These are phyloP conservation scores for Lonicera japonica DNA, from an alignment of 129 eudicot species.

Conservation along the genomic window DNA sequence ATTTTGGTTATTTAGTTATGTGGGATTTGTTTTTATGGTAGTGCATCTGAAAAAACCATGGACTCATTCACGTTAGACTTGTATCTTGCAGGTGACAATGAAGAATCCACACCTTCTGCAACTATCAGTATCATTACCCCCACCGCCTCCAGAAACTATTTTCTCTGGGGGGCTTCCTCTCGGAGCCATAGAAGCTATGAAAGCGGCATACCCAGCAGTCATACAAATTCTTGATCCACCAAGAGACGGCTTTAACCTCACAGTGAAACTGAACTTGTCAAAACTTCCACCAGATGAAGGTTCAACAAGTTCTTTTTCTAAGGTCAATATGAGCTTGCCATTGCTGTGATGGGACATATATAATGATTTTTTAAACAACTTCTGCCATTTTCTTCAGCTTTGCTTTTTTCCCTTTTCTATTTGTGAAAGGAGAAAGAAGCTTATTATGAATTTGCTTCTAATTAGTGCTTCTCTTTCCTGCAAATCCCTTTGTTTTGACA, in stretches of 20 bases:
- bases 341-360: conserved; percentile 11
- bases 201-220: conserved; percentile 63
- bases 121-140: conserved; percentile 66
- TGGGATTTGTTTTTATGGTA: conserved; percentile 4
- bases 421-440: too few relatives aligned
- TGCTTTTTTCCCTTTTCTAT: neutral
- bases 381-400: neutral
- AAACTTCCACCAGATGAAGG: conserved; percentile 95
- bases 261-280: conserved; percentile 77
- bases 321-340: conserved; percentile 34
- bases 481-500: too few relatives aligned
- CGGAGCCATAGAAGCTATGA: conserved; percentile 94
- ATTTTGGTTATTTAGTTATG: neutral
- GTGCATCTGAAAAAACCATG: neutral
- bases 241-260: conserved; percentile 90
- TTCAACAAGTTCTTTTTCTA: conserved; percentile 33
- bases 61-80: conserved; percentile 10
- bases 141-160: conserved; percentile 81
- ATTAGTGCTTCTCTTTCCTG: too few relatives aligned
- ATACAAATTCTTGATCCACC: conserved; percentile 96
- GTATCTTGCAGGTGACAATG: conserved; percentile 59
- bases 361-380: neutral
- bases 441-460: too few relatives aligned
- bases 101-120: conserved; percentile 74
- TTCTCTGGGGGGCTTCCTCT: conserved; percentile 76